phyloP scores from a whole-genome alignment of 306 rosid genomes.

The Biancaea sappan region DNA sequence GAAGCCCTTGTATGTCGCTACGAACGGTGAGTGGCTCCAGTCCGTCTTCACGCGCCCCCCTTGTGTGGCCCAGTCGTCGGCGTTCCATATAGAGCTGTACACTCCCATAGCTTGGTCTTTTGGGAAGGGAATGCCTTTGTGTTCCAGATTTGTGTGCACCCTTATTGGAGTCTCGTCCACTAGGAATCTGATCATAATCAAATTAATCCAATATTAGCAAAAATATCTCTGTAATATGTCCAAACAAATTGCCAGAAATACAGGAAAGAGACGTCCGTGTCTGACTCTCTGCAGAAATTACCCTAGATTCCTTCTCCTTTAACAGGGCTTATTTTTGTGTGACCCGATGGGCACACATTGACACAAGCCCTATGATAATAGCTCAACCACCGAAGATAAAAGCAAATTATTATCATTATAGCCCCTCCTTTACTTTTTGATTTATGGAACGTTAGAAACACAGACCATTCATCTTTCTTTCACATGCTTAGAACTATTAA shows the following conservation, averaged over 20 bases:
- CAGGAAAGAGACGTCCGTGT: not conserved
- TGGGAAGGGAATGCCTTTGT: conserved; percentile 77
- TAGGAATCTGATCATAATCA: conserved; percentile 50
- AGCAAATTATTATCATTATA: conserved; percentile 4
- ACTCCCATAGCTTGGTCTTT: conserved; percentile 94
- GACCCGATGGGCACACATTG: not conserved
- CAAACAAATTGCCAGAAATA: conserved; percentile 19
- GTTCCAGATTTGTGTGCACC: conserved; percentile 80
- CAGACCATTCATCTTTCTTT: not conserved
- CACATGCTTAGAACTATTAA: not conserved
- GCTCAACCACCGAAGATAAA: conserved; percentile 25
- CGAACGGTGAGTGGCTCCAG: conserved; percentile 90
- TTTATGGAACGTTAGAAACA: not conserved
- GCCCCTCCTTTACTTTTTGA: conserved; percentile 36
- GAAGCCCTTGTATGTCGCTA: conserved; percentile 71
- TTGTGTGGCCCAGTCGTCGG: conserved; percentile 99
- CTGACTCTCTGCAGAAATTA: conserved; percentile 3
- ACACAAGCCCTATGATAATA: not conserved
- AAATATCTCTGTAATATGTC: not conserved
- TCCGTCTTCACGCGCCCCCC: conserved; percentile 95
- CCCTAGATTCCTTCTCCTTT: conserved; percentile 40
- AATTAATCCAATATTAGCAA: too few species aligned
- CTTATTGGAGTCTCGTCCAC: conserved; percentile 88
- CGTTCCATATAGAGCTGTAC: conserved; percentile 94
- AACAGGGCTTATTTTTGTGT: not conserved